These are phyloP conservation scores for Ustilago esculenta DNA, from an alignment of 1,284 basidiomycete species.

Conservation along the genomic window DNA sequence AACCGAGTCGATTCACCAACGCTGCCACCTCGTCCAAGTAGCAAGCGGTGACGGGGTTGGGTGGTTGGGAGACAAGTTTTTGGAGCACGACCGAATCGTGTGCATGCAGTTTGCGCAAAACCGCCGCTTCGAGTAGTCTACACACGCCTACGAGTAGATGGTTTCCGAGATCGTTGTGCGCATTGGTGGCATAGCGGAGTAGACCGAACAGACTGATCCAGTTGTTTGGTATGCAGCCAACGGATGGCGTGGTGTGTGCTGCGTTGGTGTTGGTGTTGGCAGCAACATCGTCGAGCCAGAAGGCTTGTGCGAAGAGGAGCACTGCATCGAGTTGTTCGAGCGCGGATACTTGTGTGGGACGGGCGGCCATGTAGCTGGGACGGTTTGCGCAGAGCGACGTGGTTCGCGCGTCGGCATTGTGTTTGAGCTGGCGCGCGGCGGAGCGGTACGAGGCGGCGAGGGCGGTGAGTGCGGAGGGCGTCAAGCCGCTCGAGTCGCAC, in stretches of 20 bases:
- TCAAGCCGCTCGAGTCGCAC: no score
- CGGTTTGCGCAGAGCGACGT: conserved; percentile 6
- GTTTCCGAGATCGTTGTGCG: conserved; percentile 33
- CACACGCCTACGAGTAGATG: conserved; percentile 44
- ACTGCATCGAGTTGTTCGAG: conserved; percentile 70
- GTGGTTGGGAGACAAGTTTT: not conserved
- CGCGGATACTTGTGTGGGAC: conserved; percentile 62
- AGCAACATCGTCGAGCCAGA: conserved; percentile 69
- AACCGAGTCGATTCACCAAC: conserved; percentile 1
- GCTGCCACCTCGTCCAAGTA: not conserved
- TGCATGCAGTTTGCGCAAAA: conserved; percentile 37
- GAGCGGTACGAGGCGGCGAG: conserved; percentile 30
- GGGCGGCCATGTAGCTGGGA: conserved; percentile 26
- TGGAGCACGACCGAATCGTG: conserved; percentile 39
- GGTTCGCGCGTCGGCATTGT: conserved; percentile 57
- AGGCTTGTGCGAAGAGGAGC: conserved; percentile 70
- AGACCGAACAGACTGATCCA: conserved; percentile 49
- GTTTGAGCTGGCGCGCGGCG: conserved; percentile 64
- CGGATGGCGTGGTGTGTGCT: no score
- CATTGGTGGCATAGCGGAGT: conserved; percentile 37
- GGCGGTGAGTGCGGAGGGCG: not conserved
- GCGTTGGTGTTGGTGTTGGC: no score
- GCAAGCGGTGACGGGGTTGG: no score
- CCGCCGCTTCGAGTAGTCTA: conserved; percentile 39
- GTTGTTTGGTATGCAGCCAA: conserved; percentile 25